A percentile compares a stretch with the other conserved stretches of the same genome.
These are phyloP conservation scores for Aureobasidium sp. DNA, from an alignment of 2,329 filamentous ascomycete genomes.

Conservation along the genomic window DNA sequence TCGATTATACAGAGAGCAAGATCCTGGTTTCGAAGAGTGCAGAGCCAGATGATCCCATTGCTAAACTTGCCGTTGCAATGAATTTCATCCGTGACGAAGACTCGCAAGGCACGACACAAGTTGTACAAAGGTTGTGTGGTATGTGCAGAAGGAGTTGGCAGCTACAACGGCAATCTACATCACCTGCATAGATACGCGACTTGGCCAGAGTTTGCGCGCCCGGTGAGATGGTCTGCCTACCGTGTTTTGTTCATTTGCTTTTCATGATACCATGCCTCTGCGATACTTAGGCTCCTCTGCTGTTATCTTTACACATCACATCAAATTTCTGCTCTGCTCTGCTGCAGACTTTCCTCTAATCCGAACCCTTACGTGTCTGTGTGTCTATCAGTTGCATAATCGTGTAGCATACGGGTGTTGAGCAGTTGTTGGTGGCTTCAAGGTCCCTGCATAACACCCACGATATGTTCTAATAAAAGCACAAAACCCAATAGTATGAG, in stretches of 20 bases:
- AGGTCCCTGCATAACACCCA: not conserved
- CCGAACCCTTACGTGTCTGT: not conserved
- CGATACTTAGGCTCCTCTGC: constrained; percentile 8
- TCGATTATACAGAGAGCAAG: constrained; percentile 30
- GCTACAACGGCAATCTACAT: constrained; percentile 16
- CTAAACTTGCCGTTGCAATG: constrained; percentile 41
- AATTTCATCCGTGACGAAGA: constrained; percentile 40
- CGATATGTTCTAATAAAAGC: not conserved
- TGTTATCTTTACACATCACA: not conserved
- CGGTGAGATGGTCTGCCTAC: not conserved
- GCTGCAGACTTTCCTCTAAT: not conserved
- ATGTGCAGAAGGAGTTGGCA: constrained; percentile 40
- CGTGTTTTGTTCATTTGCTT: constrained; percentile 1
- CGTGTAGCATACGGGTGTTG: not conserved
- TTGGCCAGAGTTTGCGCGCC: not conserved
- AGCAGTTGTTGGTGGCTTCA: not conserved
- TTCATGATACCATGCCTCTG: constrained; percentile 9
- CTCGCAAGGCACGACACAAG: constrained; percentile 36
- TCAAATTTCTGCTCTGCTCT: not conserved
- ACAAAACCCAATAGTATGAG: not conserved
- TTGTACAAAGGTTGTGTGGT: constrained; percentile 39
- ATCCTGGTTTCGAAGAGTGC: constrained; percentile 19
- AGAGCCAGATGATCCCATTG: constrained; percentile 31
- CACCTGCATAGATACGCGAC: not conserved
- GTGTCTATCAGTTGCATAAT: not conserved